Evolutionary conservation across 768 basidiomycete species (phyloP).

Genomic region (Boletales sp.): DNA sequence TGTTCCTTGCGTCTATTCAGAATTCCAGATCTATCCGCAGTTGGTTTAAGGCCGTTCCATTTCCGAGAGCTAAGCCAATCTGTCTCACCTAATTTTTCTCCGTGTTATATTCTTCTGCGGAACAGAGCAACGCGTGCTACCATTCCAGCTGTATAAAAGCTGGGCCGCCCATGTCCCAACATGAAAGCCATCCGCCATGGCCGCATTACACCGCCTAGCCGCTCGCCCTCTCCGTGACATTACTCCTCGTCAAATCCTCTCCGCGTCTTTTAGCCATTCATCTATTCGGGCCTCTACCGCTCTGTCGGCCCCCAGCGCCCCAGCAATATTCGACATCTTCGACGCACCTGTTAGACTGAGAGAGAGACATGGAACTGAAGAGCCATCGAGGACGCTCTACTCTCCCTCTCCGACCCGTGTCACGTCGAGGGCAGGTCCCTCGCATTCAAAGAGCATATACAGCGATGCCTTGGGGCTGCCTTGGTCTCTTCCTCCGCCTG

Average conservation of each 20-base stretch:
- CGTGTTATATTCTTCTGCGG: not conserved
- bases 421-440: conserved; percentile 9
- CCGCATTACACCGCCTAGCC: conserved; percentile 8
- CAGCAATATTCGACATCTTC: conserved; percentile 49
- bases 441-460: conserved; percentile 1
- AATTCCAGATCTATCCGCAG: not conserved
- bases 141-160: conserved; percentile 17
- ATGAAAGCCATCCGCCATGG: conserved; percentile 10
- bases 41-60: conserved; percentile 19
- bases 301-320: conserved; percentile 16
- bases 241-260: conserved; percentile 8
- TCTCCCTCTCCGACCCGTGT: conserved; percentile 1
- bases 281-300: conserved; percentile 7
- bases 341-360: conserved; percentile 43
- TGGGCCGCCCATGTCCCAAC: not conserved
- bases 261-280: conserved; percentile 13
- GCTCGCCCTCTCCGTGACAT: conserved; percentile 3
- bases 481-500: conserved; percentile 40
- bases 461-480: conserved; percentile 14
- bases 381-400: conserved; percentile 9
- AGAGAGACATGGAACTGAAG: conserved; percentile 30
- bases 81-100: not conserved
- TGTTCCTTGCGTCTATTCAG: no score
- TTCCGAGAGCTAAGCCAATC: conserved; percentile 11
- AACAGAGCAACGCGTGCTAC: not conserved